Evolutionary conservation across 2,329 filamentous ascomycete genomes (phyloP), one percentile per base, ranked within the genome.

Genomic region (Fusarium hostae): DNA sequence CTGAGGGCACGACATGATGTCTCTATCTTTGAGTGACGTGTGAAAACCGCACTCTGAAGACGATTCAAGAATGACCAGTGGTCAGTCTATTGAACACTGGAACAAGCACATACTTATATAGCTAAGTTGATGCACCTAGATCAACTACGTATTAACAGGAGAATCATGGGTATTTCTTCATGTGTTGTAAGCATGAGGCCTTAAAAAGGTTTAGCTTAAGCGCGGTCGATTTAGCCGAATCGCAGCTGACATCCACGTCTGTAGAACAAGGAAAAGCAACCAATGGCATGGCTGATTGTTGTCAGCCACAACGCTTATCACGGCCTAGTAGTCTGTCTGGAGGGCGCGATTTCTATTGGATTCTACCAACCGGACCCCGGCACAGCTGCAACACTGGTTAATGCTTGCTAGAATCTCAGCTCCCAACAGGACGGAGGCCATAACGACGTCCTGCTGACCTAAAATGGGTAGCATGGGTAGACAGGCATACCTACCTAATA

Each of bases 1-100:
- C 59, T 80, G 79, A 10, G 79, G 74, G 58, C 81, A 83, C 9
- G 80, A 79, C 81, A 82, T 81, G 28, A n/a, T 61, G 8, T 12
- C 28, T n/a, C 20, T 11, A 12, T 10, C 13, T 28, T 9, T 37
- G 7, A n/a, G 13, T 4, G 4, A 22, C 8, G 2, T 6, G 26
- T 9, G 13, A 4, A 6, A n/a, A 10, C 7, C 4, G 13, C 6
- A 20, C 9, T 34, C 12, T 44, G 39, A 45, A 16, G 13, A 47
- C 20, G 4, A 4, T 22, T 11, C 11, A 18, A 22, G 20, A 57
- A 10, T 24, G 20, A 47, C 0, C 0, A 8, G 11, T 16, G 2
- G 8, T 7, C 3, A 9, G 3, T 18, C 3, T 5, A 35, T 9
- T 7, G 4, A 11, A 15, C 2, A 35, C 9, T 20, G 16, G 22